Base-by-base conservation (phyloP, 108 stramenopile species). In the Cyclotella baltica region DNA sequence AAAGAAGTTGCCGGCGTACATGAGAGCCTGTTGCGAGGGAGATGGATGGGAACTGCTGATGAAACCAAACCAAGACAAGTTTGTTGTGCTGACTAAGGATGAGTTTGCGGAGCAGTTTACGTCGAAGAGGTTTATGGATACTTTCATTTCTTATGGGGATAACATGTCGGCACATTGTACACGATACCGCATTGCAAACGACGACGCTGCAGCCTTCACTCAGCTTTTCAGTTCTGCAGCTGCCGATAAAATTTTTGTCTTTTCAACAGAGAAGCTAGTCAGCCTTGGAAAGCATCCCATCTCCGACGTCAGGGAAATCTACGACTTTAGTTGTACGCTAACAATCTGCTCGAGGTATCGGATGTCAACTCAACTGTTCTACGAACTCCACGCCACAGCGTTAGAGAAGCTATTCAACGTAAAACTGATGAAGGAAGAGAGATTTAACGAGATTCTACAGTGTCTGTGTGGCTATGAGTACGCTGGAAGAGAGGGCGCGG, bases 41-140 rank as follows among this genome's bases (percentile, higher is more conserved):
- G 53, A n/a, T 55, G 53, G 53, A n/a, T 55, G 53, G 53, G 20
- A n/a, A 5, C 18, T 55, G 10, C 20, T 55, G 10, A 10, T n/a
- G 53, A 55, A 55, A n/a, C 53, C 53, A n/a, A 55, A 23, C 53
- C 10, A n/a, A n/a, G 9, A 10, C 6, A 19, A 19, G 18, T 55
- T 10, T n/a, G 6, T n/a, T n/a, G 20, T 55, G 18, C 10, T 55
- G n/a, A 19, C 53, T 5, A n/a, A 55, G n/a, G 10, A 10, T 6
- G 53, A 55, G 20, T 55, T n/a, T 55, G 53, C 53, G 6, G 53
- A 55, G 53, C 18, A 55, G 53, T 55, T n/a, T 23, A n/a, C 53
- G 20, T 55, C 53, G 6, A 5, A 22, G 53, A 55, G 53, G 20
- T 55, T 55, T 55, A 19, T 10, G n/a, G 53, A 55, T 10, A 55